These are phyloP conservation scores for Globisporangium alternatum DNA, from an alignment of 352 stramenopile species.

Conservation along the genomic window DNA sequence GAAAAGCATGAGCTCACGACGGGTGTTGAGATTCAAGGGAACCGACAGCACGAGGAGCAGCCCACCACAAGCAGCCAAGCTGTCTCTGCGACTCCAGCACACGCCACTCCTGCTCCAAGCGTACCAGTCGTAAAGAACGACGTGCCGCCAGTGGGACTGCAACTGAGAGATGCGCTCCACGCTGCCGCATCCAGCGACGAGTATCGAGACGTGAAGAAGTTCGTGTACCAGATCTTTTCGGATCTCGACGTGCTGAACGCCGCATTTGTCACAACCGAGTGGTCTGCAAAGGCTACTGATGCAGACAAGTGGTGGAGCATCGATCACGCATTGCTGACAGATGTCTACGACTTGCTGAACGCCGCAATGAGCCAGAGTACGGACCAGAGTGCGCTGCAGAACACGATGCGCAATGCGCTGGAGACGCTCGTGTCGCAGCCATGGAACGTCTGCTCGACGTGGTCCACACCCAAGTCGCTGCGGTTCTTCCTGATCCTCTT, in stretches of 20 bases:
- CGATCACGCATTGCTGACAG: slow-evolving; percentile 34
- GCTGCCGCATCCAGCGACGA: slow-evolving; percentile 37
- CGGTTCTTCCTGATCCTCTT: slow-evolving; percentile 77
- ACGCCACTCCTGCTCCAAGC: neutral
- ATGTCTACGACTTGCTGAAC: slow-evolving; percentile 47
- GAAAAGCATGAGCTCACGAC: slow-evolving; percentile 16
- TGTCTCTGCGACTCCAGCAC: neutral
- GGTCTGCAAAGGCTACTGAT: slow-evolving; percentile 4
- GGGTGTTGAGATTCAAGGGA: slow-evolving; percentile 25
- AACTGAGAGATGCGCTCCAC: slow-evolving; percentile 42
- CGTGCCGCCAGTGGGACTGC: slow-evolving; percentile 28
- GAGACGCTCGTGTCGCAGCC: slow-evolving; percentile 65
- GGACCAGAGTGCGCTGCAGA: slow-evolving; percentile 54
- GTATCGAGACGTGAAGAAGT: slow-evolving; percentile 50
- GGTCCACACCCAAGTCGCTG: slow-evolving; percentile 36
- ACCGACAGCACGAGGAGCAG: neutral
- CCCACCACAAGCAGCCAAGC: neutral
- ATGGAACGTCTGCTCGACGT: slow-evolving; percentile 76
- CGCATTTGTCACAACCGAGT: slow-evolving; percentile 31
- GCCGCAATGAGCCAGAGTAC: slow-evolving; percentile 25
- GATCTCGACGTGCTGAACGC: slow-evolving; percentile 51
- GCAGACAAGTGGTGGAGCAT: slow-evolving; percentile 50
- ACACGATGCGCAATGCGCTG: slow-evolving; percentile 71
- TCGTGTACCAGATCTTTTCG: slow-evolving; percentile 74
- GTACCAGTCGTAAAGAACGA: neutral